Evolutionary conservation across 1,139 yeast species (phyloP), one percentile per base, ranked within the genome.

Genomic region (Yamadazyma friedrichii): DNA sequence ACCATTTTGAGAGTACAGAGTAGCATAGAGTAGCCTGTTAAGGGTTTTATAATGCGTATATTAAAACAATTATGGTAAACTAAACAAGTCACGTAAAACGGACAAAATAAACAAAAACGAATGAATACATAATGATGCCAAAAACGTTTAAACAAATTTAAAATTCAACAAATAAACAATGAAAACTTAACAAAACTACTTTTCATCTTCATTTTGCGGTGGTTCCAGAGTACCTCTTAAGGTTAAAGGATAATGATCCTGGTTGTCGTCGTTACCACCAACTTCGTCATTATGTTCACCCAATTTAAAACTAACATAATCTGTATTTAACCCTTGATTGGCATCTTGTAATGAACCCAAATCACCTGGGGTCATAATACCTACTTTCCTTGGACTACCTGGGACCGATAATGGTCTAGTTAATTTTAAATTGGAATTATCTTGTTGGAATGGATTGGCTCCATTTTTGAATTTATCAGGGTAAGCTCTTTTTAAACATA

Each of bases 341-440:
- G 88, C 88, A 61, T 93, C 98, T 64, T 88, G 97, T 54, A 93
- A 72, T 10, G 96, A 84, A n/a, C 98, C 98, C 52, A 93, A 76
- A 62, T 93, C 98, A 38, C 98, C 98, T 0, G 98, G 98, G 1
- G 98, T 93, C 95, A 88, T 89, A 51, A 80, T 65, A 13, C 88
- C 84, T 38, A 76, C 54, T 50, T 65, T 69, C 49, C 88, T 70
- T 43, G 98, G 98, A 12, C 97, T 89, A 1, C 98, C 98, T 2
- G 98, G 98, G 12, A 88, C 98, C 45, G 95, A 84, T 53, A 93
- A 73, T 11, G 98, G 98, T 55, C 96, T 78, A 12, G 96, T 84
- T 49, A 93, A 79, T 66, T 91, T 93, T 58, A 83, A 65, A 58
- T 77, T 73, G 42, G 64, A 60, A 33, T 64, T 59, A 48, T 67